Percentiles rank a stretch among this genome's conserved stretches.
These are phyloP conservation scores for Wickerhamomyces strasburgensis DNA, from an alignment of 805 yeast genomes.

Conservation along the genomic window DNA sequence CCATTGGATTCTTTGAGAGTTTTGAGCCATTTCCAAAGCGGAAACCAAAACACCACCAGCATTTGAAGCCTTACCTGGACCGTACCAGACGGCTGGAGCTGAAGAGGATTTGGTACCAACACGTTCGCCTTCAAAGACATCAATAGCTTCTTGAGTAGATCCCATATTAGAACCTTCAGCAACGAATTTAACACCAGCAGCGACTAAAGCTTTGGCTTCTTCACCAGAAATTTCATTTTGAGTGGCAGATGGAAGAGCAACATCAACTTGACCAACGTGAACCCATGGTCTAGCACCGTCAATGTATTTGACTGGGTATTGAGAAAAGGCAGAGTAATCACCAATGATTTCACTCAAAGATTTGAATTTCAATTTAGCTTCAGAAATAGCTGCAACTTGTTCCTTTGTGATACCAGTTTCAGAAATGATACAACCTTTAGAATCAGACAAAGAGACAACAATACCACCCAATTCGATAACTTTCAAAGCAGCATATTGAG, in stretches of 20 bases:
- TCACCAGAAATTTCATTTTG: constrained; percentile 97
- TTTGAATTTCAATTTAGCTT: constrained; percentile 75
- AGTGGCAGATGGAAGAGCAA: constrained; percentile 97
- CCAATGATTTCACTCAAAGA: constrained; percentile 64
- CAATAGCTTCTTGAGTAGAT: constrained; percentile 95
- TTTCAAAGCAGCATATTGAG: constrained; percentile 97
- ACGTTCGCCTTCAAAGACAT: constrained; percentile 85
- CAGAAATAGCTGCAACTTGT: constrained; percentile 70
- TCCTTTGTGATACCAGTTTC: constrained; percentile 78
- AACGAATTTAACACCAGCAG: constrained; percentile 85
- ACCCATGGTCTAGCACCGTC: constrained; percentile 97
- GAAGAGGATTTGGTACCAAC: constrained; percentile 34
- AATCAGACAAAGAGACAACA: constrained; percentile 91
- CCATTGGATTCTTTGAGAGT: constrained; percentile 92
- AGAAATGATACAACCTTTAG: constrained; percentile 82
- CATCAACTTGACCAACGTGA: constrained; percentile 84
- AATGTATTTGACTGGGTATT: constrained; percentile 63
- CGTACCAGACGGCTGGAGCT: constrained; percentile 81
- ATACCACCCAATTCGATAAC: constrained; percentile 95
- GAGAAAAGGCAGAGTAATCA: constrained; percentile 53
- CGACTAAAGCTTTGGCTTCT: constrained; percentile 92
- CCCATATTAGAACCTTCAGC: constrained; percentile 99
- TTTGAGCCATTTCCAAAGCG: constrained; percentile 99
- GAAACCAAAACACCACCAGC: constrained; percentile 99
- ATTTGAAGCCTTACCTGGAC: constrained; percentile 99